phyloP scores from a whole-genome alignment of 1,284 basidiomycete genomes.

The Leccinum fallax region DNA sequence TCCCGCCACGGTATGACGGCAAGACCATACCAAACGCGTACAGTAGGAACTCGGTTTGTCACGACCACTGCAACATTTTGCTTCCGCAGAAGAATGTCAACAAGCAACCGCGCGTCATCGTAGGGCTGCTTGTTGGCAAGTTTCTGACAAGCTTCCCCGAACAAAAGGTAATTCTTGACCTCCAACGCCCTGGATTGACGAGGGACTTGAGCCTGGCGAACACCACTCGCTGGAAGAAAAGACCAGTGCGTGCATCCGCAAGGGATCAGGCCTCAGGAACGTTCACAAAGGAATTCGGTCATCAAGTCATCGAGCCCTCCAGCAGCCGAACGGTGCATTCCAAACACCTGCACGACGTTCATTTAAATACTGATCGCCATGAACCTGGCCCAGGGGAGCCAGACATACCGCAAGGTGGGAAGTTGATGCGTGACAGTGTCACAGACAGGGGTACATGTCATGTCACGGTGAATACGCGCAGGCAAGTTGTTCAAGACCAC shows the following conservation, averaged over 20 bases:
- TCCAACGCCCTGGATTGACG: conserved; percentile 1
- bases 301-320: neutral
- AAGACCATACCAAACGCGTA: conserved; percentile 33
- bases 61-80: conserved; percentile 20
- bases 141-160: neutral
- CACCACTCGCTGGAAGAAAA: neutral
- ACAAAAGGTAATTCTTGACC: conserved; percentile 9
- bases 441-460: conserved; percentile 35
- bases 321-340: conserved; percentile 8
- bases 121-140: neutral
- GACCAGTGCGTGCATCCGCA: too few species aligned
- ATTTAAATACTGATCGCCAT: conserved; percentile 6
- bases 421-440: conserved; percentile 26
- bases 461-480: conserved; percentile 25
- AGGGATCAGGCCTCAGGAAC: too few species aligned
- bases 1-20: conserved; percentile 32
- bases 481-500: conserved; percentile 38
- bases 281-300: neutral
- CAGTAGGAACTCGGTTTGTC: conserved; percentile 19
- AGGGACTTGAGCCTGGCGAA: conserved; percentile 7
- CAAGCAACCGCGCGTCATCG: conserved; percentile 1
- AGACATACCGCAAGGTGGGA: conserved; percentile 20
- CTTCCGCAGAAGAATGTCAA: conserved; percentile 18
- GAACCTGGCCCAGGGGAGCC: neutral
- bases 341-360: neutral